Evolutionary conservation across 129 eudicot species (phyloP).

Genomic region (Pseudognaphalium luteoalbum): DNA sequence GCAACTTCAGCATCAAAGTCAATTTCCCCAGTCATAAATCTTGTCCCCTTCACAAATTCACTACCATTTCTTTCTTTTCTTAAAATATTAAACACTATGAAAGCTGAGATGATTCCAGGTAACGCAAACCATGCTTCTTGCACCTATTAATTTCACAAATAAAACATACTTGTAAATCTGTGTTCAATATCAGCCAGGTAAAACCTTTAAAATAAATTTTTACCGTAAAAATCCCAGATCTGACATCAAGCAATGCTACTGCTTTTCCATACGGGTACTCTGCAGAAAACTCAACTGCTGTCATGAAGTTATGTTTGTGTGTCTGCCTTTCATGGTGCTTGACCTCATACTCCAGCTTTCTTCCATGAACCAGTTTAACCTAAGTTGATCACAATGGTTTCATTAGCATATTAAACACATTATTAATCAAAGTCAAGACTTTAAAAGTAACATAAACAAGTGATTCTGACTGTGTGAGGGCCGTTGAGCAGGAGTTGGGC

Average conservation of each 20-base stretch:
- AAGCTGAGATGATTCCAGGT: constrained; percentile 38
- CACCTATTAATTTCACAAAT: constrained; percentile 14
- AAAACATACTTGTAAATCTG: constrained; percentile 4
- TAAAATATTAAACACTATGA: constrained; percentile 29
- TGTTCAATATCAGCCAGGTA: constrained; percentile 13
- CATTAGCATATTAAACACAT: not conserved
- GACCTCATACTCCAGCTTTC: constrained; percentile 39
- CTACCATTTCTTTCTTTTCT: constrained; percentile 19
- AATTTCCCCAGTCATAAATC: constrained; percentile 11
- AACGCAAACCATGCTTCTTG: constrained; percentile 40
- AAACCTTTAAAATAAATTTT: not conserved
- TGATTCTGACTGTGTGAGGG: constrained; percentile 28
- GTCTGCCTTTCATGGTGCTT: constrained; percentile 22
- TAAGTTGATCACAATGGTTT: constrained; percentile 19
- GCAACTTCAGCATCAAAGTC: constrained; percentile 24
- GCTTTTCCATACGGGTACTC: constrained; percentile 44
- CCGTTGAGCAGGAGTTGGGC: constrained; percentile 34
- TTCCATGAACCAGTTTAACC: constrained; percentile 41
- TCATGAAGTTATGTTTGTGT: constrained; percentile 32
- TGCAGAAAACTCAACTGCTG: constrained; percentile 44
- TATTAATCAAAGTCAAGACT: not conserved
- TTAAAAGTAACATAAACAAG: not conserved
- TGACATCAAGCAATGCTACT: constrained; percentile 39
- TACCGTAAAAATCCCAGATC: constrained; percentile 32
- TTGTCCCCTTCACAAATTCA: constrained; percentile 6